Conservation (phyloP, 495 filamentous ascomycete genomes). For the Astrothelium subdiscretum region DNA sequence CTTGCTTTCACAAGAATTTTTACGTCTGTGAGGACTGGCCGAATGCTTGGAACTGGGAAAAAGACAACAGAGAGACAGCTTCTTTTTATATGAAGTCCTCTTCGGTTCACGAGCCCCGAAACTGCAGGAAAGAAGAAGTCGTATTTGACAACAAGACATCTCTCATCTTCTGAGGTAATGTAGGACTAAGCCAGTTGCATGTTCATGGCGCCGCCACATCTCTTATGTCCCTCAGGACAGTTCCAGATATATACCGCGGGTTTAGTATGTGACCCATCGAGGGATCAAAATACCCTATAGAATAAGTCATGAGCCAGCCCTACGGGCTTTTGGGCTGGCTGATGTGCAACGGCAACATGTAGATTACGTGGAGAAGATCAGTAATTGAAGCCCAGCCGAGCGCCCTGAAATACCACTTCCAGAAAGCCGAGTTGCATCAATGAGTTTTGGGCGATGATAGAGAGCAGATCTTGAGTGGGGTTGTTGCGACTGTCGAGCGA, state of each 20-base stretch:
- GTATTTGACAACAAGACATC: neutral
- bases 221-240: too few species aligned
- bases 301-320: neutral
- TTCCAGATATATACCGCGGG: too few species aligned
- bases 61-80: neutral
- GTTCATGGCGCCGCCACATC: neutral
- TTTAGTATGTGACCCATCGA: too few species aligned
- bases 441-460: neutral
- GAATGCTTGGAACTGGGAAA: neutral
- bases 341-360: neutral
- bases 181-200: neutral
- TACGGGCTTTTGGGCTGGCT: neutral
- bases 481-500: neutral
- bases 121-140: neutral
- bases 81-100: neutral
- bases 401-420: neutral
- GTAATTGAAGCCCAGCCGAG: neutral
- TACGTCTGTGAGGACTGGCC: neutral
- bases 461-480: too few species aligned
- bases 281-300: too few species aligned
- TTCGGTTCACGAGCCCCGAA: neutral
- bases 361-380: neutral
- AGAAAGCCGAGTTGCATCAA: neutral
- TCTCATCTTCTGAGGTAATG: neutral
- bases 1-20: neutral